Evolutionary conservation across 1,284 basidiomycete genomes (phyloP), one percentile per base, ranked within the genome.

Genomic region (Trichosporon asahii): DNA sequence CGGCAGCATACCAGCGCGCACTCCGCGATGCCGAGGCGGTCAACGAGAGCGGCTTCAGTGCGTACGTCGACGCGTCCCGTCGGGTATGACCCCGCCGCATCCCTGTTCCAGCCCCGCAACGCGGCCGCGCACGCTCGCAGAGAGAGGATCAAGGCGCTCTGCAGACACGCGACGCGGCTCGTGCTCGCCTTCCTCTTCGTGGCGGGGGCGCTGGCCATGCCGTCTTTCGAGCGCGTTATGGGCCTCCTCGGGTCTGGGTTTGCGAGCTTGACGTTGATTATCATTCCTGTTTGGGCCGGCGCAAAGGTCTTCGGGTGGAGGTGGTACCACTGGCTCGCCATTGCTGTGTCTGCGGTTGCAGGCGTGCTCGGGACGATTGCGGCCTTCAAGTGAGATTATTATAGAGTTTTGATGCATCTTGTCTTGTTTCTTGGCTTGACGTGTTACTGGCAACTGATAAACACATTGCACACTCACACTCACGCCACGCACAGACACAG

Each of bases 161-260:
- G 90, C 63, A 84, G 88, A 33, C 83, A 85, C 31, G 65, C 88
- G 65, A 89, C 92, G 77, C 87, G 92, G 64, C 79, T 90, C 27
- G 73, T 84, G 63, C 83, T 94, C 35, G 88, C 90, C 0, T 74
- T 87, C 9, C 74, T 89, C 57, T 87, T 90, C 23, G 89, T 94
- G 21, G 79, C 84, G 31, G 88, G 90, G 44, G 94, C 93, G 2
- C 89, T 95, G 71, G 80, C 90, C 69, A 84, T 97, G 53, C 95
- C 95, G 1, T 88, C 92, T 68, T 97, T 98, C 80, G 91, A 92
- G 77, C 87, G 90, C 6, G 87, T 94, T 78, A 93, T 97, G 91
- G 89, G 89, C 15, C 91, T 95, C 77, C 85, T 95, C 55, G 94
- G 94, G 2, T 89, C 90, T 9, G 93, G 93, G 78, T 88, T 91